A percentile compares a stretch with the other conserved stretches of the same genome.
Evolutionary conservation across 495 filamentous ascomycete genomes (phyloP).

Genomic region (Copromyces sp.): DNA sequence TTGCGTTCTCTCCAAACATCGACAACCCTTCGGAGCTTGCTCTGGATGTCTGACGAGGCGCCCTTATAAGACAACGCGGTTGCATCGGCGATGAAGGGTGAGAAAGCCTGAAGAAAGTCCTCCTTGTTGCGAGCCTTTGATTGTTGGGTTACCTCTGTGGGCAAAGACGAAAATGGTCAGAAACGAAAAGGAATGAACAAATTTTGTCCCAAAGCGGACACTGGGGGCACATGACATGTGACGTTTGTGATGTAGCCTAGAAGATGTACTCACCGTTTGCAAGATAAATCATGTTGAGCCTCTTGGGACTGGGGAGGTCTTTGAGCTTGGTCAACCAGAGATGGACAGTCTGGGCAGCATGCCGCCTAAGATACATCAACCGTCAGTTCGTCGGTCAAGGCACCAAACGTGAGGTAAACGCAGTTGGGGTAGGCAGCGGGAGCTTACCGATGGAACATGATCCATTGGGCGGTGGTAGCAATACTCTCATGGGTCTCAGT

Average conservation of each 20-base stretch:
- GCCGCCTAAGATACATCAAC: conserved; percentile 47
- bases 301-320: conserved; percentile 71
- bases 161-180: conserved; percentile 12
- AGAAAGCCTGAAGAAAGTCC: conserved; percentile 85
- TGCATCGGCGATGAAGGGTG: conserved; percentile 82
- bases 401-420: conserved; percentile 1
- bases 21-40: conserved; percentile 77
- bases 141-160: conserved; percentile 83
- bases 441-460: conserved; percentile 94
- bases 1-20: conserved; percentile 84
- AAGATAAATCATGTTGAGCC: conserved; percentile 86
- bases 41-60: conserved; percentile 68
- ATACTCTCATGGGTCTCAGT: conserved; percentile 97
- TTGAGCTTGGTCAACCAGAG: conserved; percentile 84
- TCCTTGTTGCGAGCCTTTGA: conserved; percentile 82
- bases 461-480: conserved; percentile 92
- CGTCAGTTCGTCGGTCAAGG: conserved; percentile 12
- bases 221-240: neutral
- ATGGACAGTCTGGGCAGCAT: conserved; percentile 78
- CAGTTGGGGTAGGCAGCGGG: neutral
- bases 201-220: conserved; percentile 9
- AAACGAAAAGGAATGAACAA: neutral
- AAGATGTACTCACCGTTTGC: conserved; percentile 63
- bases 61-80: conserved; percentile 78
- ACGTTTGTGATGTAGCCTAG: neutral